A percentile compares a stretch with the other conserved stretches of the same genome.
Conservation (phyloP, 1,284 basidiomycete genomes). For the Malassezia nana region DNA sequence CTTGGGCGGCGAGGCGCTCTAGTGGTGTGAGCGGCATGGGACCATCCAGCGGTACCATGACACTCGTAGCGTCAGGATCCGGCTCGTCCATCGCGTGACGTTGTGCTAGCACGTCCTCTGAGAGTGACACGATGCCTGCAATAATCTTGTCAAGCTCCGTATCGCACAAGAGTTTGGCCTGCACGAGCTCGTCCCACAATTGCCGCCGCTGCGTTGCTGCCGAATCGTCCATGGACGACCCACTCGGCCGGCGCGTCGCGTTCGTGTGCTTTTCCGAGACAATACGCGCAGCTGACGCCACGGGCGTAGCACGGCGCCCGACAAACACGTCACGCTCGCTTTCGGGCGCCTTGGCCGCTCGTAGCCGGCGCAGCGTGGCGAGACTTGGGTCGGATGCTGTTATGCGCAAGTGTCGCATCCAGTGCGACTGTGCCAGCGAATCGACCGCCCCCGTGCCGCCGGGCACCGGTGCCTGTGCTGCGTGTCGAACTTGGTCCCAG, state of each 20-base stretch:
- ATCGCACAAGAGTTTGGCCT: slow-evolving; percentile 12
- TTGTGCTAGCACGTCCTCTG: slow-evolving; percentile 1
- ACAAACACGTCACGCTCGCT: slow-evolving; percentile 8
- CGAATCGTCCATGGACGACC: slow-evolving; percentile 11
- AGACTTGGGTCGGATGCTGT: not conserved
- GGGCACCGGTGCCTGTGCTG: not conserved
- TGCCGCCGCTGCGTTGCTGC: slow-evolving; percentile 10
- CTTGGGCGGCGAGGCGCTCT: slow-evolving; percentile 83
- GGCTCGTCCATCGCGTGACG: not conserved
- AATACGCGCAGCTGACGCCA: not conserved
- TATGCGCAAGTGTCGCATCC: not conserved
- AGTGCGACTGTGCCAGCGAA: not conserved
- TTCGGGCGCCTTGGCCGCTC: not conserved
- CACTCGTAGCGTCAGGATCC: slow-evolving; percentile 10
- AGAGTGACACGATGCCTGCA: not conserved
- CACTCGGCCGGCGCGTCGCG: slow-evolving; percentile 3
- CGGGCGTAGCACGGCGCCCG: not conserved
- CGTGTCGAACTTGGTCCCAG: not conserved
- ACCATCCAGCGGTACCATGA: slow-evolving; percentile 9
- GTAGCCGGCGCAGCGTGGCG: not conserved
- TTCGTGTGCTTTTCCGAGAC: slow-evolving; percentile 4
- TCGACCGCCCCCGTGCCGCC: not conserved
- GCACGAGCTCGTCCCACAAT: slow-evolving; percentile 13
- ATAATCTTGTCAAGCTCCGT: slow-evolving; percentile 14
- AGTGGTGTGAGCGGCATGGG: slow-evolving; percentile 52